Conservation (phyloP, 495 filamentous ascomycete species). For the Aspergillus sclerotioniger region DNA sequence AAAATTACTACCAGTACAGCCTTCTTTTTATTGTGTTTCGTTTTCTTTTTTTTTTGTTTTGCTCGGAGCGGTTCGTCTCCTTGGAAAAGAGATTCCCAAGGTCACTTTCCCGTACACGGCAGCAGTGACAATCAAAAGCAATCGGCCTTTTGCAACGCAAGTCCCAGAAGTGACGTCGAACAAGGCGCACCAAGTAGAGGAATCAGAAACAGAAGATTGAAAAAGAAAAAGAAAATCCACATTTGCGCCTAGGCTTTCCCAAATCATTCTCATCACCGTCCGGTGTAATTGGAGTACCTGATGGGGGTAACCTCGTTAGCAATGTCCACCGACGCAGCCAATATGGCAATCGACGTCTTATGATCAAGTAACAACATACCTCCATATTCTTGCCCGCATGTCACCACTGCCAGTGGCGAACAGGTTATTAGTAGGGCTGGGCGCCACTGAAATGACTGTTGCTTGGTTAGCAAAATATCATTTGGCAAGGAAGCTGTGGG, state of each 20-base stretch:
- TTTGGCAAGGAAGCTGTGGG: not conserved
- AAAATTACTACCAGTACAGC: conserved; percentile 13
- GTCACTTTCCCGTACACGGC: conserved; percentile 6
- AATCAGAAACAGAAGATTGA: conserved; percentile 17
- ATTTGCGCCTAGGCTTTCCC: conserved; percentile 41
- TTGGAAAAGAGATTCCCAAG: conserved; percentile 2
- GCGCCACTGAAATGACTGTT: conserved; percentile 81
- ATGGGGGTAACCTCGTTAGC: conserved; percentile 3
- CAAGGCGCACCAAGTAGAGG: conserved; percentile 13
- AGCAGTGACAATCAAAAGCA: conserved; percentile 2
- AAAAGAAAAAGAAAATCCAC: conserved; percentile 26
- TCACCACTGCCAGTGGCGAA: conserved; percentile 90
- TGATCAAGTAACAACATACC: conserved; percentile 44
- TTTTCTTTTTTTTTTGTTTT: conserved; percentile 10
- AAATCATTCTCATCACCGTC: conserved; percentile 41
- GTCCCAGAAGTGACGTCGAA: conserved; percentile 1
- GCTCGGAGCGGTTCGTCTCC: not conserved
- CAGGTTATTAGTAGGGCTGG: conserved; percentile 72
- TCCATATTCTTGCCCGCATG: conserved; percentile 90
- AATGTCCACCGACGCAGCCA: not conserved
- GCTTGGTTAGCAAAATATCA: conserved; percentile 13
- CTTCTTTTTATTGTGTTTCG: conserved; percentile 7
- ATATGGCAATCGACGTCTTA: not conserved
- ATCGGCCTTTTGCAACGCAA: conserved; percentile 6
- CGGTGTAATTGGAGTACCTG: conserved; percentile 47